phyloP scores from a whole-genome alignment of 345 rosid species.

The Hypericum androsaemum region DNA sequence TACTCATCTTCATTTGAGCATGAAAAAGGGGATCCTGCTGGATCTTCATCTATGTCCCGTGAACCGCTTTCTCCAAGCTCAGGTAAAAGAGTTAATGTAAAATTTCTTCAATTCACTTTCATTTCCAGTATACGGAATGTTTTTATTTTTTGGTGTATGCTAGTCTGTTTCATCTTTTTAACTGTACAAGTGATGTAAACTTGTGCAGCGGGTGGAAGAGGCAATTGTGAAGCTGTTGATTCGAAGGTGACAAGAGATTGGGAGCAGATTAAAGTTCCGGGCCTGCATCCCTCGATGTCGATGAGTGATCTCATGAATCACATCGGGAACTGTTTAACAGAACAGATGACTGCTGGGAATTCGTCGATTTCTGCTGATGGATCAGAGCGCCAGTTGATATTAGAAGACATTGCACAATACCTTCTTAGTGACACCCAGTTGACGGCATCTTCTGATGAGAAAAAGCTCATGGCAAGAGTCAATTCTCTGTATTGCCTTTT shows the following conservation, averaged over 20 bases:
- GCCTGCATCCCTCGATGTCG: constrained; percentile 81
- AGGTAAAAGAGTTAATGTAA: not conserved
- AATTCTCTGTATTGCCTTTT: constrained; percentile 89
- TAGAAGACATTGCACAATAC: constrained; percentile 77
- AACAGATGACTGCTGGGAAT: constrained; percentile 49
- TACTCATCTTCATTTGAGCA: constrained; percentile 55
- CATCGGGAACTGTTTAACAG: constrained; percentile 58
- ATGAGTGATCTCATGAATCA: constrained; percentile 79
- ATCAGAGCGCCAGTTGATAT: constrained; percentile 40
- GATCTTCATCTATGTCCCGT: constrained; percentile 39
- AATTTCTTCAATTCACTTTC: not conserved
- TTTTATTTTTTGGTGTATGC: not conserved
- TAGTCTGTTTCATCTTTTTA: constrained; percentile 9
- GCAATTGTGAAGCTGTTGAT: constrained; percentile 49
- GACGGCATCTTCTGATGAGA: constrained; percentile 69
- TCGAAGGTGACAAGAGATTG: constrained; percentile 45
- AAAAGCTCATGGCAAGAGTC: constrained; percentile 92
- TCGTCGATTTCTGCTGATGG: constrained; percentile 27
- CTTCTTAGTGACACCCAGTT: constrained; percentile 76
- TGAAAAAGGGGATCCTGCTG: constrained; percentile 37
- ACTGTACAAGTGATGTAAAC: constrained; percentile 42
- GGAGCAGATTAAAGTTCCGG: constrained; percentile 82
- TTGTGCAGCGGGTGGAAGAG: constrained; percentile 48
- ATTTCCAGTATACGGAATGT: too few relatives aligned
- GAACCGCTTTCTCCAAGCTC: constrained; percentile 19